Evolutionary conservation across 2,329 filamentous ascomycete genomes (phyloP).

Genomic region (Fusarium equiseti): DNA sequence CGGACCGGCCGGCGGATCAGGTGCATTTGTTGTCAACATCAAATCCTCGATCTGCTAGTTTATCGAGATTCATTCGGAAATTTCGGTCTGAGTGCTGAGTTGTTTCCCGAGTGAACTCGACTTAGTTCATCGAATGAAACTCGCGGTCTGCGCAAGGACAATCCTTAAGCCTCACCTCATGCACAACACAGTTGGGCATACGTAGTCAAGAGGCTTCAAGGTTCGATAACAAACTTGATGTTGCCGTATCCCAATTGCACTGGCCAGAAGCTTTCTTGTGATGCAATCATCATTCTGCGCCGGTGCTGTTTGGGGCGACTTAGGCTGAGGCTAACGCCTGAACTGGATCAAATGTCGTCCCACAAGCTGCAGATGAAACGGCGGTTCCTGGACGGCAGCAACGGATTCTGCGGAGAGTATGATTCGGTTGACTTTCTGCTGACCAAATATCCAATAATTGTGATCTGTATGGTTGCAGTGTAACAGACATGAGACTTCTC

Average conservation of each 20-base stretch:
- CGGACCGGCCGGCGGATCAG: constrained; percentile 2
- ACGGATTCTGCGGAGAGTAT: neutral
- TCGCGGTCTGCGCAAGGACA: constrained; percentile 15
- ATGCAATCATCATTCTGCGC: constrained; percentile 15
- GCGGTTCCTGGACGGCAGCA: constrained; percentile 23
- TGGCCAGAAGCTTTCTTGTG: constrained; percentile 13
- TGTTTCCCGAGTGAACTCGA: neutral
- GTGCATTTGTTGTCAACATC: constrained; percentile 17
- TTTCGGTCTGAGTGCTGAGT: constrained; percentile 28
- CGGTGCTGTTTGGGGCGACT: constrained; percentile 20
- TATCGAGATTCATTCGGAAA: constrained; percentile 20
- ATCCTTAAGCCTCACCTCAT: constrained; percentile 12
- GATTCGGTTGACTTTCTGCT: neutral
- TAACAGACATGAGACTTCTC: constrained; percentile 9
- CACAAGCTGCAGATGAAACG: constrained; percentile 40
- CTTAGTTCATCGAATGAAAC: constrained; percentile 8
- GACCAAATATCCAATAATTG: neutral
- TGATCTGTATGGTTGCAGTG: neutral
- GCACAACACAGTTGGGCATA: constrained; percentile 7
- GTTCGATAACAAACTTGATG: neutral
- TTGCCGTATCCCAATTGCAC: neutral
- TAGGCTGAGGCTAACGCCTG: constrained; percentile 11
- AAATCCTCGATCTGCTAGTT: constrained; percentile 1
- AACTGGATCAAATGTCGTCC: constrained; percentile 25
- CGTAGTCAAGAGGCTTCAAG: constrained; percentile 1